A percentile compares a stretch with the other conserved stretches of the same genome.
phyloP scores from a whole-genome alignment of 2,329 filamentous ascomycete genomes.

The Cordyceps tenuipes region DNA sequence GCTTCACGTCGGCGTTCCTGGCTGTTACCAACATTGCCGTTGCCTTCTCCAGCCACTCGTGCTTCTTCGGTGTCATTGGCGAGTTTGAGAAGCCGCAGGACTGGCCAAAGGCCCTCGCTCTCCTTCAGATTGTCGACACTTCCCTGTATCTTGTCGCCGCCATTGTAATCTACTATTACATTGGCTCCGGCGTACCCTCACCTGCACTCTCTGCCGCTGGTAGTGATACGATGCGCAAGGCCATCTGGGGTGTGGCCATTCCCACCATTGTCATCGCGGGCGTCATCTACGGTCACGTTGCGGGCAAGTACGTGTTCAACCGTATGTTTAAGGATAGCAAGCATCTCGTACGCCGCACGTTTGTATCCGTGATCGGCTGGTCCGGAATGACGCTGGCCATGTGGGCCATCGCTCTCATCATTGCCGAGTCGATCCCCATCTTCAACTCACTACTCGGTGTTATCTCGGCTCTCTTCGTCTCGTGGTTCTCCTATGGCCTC shows the following conservation, averaged over 20 bases:
- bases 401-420: slow-evolving; percentile 57
- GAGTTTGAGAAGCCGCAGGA: slow-evolving; percentile 54
- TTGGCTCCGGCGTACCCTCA: slow-evolving; percentile 51
- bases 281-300: slow-evolving; percentile 61
- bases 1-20: slow-evolving; percentile 45
- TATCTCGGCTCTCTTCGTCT: slow-evolving; percentile 54
- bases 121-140: slow-evolving; percentile 53
- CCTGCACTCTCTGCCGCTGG: slow-evolving; percentile 59
- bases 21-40: slow-evolving; percentile 58
- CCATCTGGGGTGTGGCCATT: slow-evolving; percentile 60
- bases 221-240: slow-evolving; percentile 43
- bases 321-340: slow-evolving; percentile 53
- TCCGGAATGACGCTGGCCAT: slow-evolving; percentile 42
- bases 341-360: slow-evolving; percentile 42
- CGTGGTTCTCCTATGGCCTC: slow-evolving; percentile 55
- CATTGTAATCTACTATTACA: slow-evolving; percentile 59
- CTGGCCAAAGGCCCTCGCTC: slow-evolving; percentile 45
- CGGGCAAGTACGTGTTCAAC: slow-evolving; percentile 57
- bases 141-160: slow-evolving; percentile 56
- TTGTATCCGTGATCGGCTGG: slow-evolving; percentile 48
- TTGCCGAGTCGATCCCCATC: slow-evolving; percentile 61
- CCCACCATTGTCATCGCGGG: slow-evolving; percentile 65
- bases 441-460: slow-evolving; percentile 59
- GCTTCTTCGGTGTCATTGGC: slow-evolving; percentile 58
- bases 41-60: slow-evolving; percentile 57